A percentile compares a stretch with the other conserved stretches of the same genome.
phyloP scores from a whole-genome alignment of 495 filamentous ascomycete genomes.

The Pyrenopolyporus hunteri region DNA sequence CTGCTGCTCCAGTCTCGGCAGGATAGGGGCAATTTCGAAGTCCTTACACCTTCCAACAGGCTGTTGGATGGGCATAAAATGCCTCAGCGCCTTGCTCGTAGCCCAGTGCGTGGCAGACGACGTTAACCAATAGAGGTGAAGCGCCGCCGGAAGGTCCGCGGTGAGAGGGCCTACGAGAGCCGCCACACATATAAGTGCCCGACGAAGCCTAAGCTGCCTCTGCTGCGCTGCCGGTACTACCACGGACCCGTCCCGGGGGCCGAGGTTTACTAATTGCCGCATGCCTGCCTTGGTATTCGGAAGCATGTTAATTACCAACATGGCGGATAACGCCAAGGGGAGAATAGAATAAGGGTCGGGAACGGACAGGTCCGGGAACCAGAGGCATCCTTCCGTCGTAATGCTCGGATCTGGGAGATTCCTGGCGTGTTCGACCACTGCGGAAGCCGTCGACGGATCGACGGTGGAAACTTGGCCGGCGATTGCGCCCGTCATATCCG shows the following conservation, averaged over 20 bases:
- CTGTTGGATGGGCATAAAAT: slow-evolving; percentile 38
- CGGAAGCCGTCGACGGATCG: background rate
- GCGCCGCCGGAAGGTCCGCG: slow-evolving; percentile 61
- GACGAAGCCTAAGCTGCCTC: slow-evolving; percentile 41
- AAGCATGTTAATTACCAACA: slow-evolving; percentile 53
- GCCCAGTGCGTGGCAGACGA: slow-evolving; percentile 40
- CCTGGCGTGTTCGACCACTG: slow-evolving; percentile 1
- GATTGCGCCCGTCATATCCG: background rate
- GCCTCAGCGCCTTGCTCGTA: slow-evolving; percentile 9
- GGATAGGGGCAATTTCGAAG: slow-evolving; percentile 22
- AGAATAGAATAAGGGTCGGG: slow-evolving; percentile 74
- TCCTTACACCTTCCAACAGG: slow-evolving; percentile 28
- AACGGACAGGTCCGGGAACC: slow-evolving; percentile 77
- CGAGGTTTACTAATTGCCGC: slow-evolving; percentile 26
- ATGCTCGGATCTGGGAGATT: slow-evolving; percentile 59
- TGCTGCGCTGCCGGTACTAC: background rate
- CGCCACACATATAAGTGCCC: slow-evolving; percentile 46
- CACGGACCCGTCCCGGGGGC: background rate
- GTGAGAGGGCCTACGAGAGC: slow-evolving; percentile 55
- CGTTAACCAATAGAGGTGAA: slow-evolving; percentile 76
- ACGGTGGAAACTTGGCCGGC: slow-evolving; percentile 2
- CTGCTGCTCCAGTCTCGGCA: no score
- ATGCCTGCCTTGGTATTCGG: slow-evolving; percentile 26
- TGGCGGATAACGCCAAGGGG: slow-evolving; percentile 61
- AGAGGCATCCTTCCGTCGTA: slow-evolving; percentile 73